Evolutionary conservation across 495 filamentous ascomycete genomes (phyloP).

Genomic region (Penicillium angulare): DNA sequence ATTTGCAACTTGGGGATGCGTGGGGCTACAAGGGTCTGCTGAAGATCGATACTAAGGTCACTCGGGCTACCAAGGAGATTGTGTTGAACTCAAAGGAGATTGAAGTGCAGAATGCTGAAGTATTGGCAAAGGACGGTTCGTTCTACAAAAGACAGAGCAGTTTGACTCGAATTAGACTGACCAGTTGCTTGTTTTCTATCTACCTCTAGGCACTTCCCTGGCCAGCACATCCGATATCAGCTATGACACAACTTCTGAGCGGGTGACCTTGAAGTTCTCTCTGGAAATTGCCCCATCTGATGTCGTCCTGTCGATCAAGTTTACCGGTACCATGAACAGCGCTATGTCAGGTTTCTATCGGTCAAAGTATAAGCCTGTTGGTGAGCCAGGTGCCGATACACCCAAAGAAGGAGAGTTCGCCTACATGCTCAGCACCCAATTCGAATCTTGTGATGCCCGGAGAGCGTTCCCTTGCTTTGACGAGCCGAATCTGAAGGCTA

Average conservation of each 20-base stretch:
- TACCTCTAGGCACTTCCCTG: slow-evolving; percentile 30
- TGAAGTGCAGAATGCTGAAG: slow-evolving; percentile 36
- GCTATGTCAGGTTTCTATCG: slow-evolving; percentile 97
- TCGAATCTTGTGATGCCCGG: slow-evolving; percentile 93
- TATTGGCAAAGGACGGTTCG: slow-evolving; percentile 34
- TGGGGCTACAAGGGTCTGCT: slow-evolving; percentile 86
- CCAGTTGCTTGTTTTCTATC: background rate
- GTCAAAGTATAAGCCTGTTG: slow-evolving; percentile 84
- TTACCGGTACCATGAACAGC: slow-evolving; percentile 86
- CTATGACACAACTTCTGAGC: slow-evolving; percentile 78
- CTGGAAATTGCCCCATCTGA: slow-evolving; percentile 61
- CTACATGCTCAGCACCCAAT: slow-evolving; percentile 96
- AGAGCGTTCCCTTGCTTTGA: slow-evolving; percentile 97
- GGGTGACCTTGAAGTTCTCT: slow-evolving; percentile 69
- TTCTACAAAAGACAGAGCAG: background rate
- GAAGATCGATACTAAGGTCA: slow-evolving; percentile 59
- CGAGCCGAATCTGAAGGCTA: slow-evolving; percentile 94
- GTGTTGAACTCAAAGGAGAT: slow-evolving; percentile 64
- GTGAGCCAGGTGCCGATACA: slow-evolving; percentile 64
- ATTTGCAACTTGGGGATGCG: slow-evolving; percentile 66
- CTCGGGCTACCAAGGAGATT: slow-evolving; percentile 64
- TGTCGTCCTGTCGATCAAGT: slow-evolving; percentile 67
- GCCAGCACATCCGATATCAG: slow-evolving; percentile 63
- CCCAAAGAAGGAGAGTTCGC: slow-evolving; percentile 75
- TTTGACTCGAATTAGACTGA: slow-evolving; percentile 9